Conservation (phyloP, 805 yeast genomes). For the Saturnispora bothae region DNA sequence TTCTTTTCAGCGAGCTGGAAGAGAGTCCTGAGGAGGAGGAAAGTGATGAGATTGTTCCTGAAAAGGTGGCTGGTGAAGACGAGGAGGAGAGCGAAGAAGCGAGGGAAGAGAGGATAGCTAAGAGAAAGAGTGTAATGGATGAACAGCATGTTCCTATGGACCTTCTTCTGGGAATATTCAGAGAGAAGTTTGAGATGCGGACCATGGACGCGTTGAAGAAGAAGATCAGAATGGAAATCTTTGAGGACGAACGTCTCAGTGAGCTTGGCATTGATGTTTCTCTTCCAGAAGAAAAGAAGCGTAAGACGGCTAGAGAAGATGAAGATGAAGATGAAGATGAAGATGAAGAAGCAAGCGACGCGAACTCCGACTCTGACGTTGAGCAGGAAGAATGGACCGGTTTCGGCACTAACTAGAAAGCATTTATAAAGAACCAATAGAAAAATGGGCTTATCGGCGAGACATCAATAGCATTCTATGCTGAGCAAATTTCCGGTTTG, state of each 20-base stretch:
- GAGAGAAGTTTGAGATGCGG: conserved; percentile 36
- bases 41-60: conserved; percentile 28
- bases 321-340: conserved; percentile 19
- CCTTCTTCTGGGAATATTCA: conserved; percentile 51
- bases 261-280: conserved; percentile 48
- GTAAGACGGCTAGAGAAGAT: conserved; percentile 10
- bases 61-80: conserved; percentile 30
- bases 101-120: conserved; percentile 12
- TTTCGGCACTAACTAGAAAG: conserved; percentile 15
- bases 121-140: conserved; percentile 14
- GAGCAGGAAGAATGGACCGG: conserved; percentile 22
- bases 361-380: conserved; percentile 15
- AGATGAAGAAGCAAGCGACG: conserved; percentile 9
- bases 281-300: conserved; percentile 13
- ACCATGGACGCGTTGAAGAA: conserved; percentile 53
- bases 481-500: too few species aligned
- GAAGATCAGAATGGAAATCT: conserved; percentile 55
- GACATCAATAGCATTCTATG: too few species aligned
- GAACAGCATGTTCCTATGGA: conserved; percentile 38
- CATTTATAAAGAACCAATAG: too few species aligned
- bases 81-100: conserved; percentile 8
- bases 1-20: conserved; percentile 43
- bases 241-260: conserved; percentile 50
- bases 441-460: too few species aligned
- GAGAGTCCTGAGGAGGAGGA: conserved; percentile 31